Percentiles rank a stretch among this genome's conserved stretches.
Conservation (phyloP, 2,329 filamentous ascomycete species). For the Botryosphaeria agaves region DNA sequence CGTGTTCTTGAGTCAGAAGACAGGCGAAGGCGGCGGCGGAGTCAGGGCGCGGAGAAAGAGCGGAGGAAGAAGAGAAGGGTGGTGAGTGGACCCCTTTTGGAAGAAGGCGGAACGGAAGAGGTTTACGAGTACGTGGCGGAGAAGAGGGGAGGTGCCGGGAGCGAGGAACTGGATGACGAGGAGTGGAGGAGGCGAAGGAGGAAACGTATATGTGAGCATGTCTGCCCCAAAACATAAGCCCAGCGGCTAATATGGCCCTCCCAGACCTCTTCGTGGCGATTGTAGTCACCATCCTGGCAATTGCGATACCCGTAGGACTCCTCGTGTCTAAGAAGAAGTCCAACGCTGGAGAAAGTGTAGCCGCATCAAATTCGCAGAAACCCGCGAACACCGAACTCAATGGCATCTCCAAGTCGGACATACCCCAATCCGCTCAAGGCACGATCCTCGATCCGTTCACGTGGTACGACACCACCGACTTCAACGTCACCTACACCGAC, state of each 20-base stretch:
- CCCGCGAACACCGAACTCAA: slow-evolving; percentile 28
- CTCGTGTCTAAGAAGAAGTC: slow-evolving; percentile 25
- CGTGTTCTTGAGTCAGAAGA: too few species aligned
- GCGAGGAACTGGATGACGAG: slow-evolving; percentile 20
- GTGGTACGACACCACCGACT: slow-evolving; percentile 79
- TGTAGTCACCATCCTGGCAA: slow-evolving; percentile 22
- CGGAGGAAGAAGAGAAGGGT: slow-evolving; percentile 19
- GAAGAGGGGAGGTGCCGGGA: slow-evolving; percentile 22
- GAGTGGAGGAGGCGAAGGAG: slow-evolving; percentile 22
- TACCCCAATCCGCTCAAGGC: slow-evolving; percentile 44
- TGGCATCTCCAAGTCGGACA: slow-evolving; percentile 23
- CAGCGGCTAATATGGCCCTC: slow-evolving; percentile 11
- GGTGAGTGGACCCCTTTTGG: slow-evolving; percentile 28
- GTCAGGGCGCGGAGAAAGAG: slow-evolving; percentile 2
- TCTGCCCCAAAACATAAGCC: slow-evolving; percentile 7
- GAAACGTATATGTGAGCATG: slow-evolving; percentile 42
- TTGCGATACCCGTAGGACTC: slow-evolving; percentile 29
- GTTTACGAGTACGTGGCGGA: slow-evolving; percentile 23
- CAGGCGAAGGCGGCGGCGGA: too few species aligned
- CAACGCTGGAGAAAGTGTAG: background rate
- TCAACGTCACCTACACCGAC: slow-evolving; percentile 88
- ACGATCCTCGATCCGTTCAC: slow-evolving; percentile 76
- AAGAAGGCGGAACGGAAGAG: slow-evolving; percentile 23
- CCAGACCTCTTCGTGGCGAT: slow-evolving; percentile 20
- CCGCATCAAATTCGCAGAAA: slow-evolving; percentile 14